Conservation (phyloP, 306 rosid genomes). For the Coriaria nepalensis region DNA sequence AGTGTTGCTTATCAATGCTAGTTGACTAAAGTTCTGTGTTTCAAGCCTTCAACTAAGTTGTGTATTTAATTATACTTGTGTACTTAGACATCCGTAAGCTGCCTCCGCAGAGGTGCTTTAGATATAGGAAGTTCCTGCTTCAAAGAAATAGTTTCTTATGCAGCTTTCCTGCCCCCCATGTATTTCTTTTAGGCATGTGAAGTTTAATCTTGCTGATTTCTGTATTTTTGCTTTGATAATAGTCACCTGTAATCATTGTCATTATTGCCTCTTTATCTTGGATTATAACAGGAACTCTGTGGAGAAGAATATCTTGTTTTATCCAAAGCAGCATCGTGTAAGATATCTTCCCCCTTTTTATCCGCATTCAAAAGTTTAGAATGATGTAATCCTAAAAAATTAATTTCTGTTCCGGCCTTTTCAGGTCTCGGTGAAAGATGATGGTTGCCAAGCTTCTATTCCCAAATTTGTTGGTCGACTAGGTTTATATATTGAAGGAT, state of each 20-base stretch:
- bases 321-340: constrained; percentile 71
- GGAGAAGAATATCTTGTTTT: constrained; percentile 62
- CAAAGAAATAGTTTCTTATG: no score
- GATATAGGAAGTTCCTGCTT: no score
- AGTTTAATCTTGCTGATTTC: constrained; percentile 11
- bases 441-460: constrained; percentile 67
- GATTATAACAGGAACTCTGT: constrained; percentile 42
- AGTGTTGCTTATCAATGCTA: no score
- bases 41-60: no score
- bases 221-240: background rate
- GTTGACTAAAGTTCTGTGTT: no score
- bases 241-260: constrained; percentile 20
- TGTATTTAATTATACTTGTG: no score
- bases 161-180: background rate
- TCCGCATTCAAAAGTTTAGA: constrained; percentile 4
- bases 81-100: no score
- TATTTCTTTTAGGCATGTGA: background rate
- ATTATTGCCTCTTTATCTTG: constrained; percentile 8
- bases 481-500: constrained; percentile 78
- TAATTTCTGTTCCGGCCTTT: constrained; percentile 15
- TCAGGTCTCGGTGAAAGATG: constrained; percentile 57
- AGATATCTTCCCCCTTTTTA: constrained; percentile 18
- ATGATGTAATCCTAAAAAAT: constrained; percentile 9
- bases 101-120: no score
- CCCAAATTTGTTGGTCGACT: constrained; percentile 59